Base-by-base conservation (phyloP, 306 rosid species). In the Astragalus glycyphyllos region DNA sequence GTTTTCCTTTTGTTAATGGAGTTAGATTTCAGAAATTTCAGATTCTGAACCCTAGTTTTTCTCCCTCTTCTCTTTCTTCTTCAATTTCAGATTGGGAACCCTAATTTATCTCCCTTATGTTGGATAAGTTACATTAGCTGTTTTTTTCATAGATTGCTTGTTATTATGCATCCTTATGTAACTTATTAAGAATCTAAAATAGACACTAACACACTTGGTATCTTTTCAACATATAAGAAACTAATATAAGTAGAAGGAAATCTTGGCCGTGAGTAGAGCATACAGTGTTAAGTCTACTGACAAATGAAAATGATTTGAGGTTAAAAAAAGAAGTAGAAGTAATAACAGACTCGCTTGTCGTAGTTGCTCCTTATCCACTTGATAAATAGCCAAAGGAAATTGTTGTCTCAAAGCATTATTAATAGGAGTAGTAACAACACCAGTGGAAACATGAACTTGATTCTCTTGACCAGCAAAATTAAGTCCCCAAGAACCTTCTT, bases 331-430 rank as follows among this genome's bases (percentile, higher is more conserved):
- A 49, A 59, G 51, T 14, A 11, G 37, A 68, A 58, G 12, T 7
- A 67, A 79, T 49, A 41, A 42, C 45, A 55, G 32, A 84, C 91
- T 88, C 55, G 88, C 97, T 77, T 93, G 97, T 71, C 97, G 84
- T 57, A 90, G 86, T 78, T 93, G 98, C n/a, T n/a, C 98, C 69
- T 80, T 48, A 57, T 93, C 97, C 23, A 88, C 72, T 32, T 71
- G 82, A 69, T 81, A 93, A 12, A 93, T 72, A 0, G 88, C 84
- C 56, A 93, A 58, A 0, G 97, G 98, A 14, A 74, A 78, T 23
- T 83, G 68, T 38, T 84, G 84, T 44, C 94, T 74, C 44, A 93
- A 29, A 0, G 86, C 77, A 11, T 90, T 93, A 83, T 87, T 88
- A 53, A 93, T 8, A 0, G 45, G 77, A 0, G 84, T 84, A 0